phyloP scores from a whole-genome alignment of 495 filamentous ascomycete species.

The Glonium stellatum region DNA sequence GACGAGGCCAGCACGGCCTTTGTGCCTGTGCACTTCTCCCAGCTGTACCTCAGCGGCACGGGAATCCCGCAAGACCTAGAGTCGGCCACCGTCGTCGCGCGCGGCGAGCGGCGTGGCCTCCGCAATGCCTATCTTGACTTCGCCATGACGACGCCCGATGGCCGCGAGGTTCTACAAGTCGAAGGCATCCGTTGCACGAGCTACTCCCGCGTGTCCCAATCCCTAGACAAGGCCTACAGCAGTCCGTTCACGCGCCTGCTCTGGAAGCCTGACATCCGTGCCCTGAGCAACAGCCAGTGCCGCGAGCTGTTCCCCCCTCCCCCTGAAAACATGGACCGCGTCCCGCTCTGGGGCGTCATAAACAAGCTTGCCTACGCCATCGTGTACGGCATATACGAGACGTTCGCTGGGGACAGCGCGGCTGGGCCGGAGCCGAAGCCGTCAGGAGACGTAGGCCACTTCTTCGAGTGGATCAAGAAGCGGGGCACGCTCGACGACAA shows the following conservation, averaged over 20 bases:
- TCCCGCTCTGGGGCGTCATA: background rate
- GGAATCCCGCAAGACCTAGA: constrained; percentile 7
- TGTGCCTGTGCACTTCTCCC: constrained; percentile 15
- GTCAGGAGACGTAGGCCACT: background rate
- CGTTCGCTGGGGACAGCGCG: background rate
- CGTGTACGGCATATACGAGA: constrained; percentile 11
- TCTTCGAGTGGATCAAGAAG: background rate
- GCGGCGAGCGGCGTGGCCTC: constrained; percentile 19
- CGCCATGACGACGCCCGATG: constrained; percentile 11
- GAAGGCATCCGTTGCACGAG: constrained; percentile 14
- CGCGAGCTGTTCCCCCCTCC: constrained; percentile 7
- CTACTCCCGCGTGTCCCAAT: background rate
- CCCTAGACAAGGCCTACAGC: background rate
- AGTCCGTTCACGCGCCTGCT: constrained; percentile 21
- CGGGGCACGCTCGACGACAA: background rate
- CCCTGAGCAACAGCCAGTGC: constrained; percentile 6
- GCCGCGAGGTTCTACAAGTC: constrained; percentile 17
- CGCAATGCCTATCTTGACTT: constrained; percentile 14
- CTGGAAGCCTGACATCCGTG: constrained; percentile 26
- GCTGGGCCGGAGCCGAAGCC: background rate
- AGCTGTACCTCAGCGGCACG: constrained; percentile 2
- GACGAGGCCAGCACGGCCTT: constrained; percentile 1
- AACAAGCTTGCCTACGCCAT: constrained; percentile 7
- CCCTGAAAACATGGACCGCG: background rate
- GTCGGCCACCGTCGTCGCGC: constrained; percentile 5